These are phyloP conservation scores for Drechslera avenae DNA, from an alignment of 2,329 filamentous ascomycete species.

Conservation along the genomic window DNA sequence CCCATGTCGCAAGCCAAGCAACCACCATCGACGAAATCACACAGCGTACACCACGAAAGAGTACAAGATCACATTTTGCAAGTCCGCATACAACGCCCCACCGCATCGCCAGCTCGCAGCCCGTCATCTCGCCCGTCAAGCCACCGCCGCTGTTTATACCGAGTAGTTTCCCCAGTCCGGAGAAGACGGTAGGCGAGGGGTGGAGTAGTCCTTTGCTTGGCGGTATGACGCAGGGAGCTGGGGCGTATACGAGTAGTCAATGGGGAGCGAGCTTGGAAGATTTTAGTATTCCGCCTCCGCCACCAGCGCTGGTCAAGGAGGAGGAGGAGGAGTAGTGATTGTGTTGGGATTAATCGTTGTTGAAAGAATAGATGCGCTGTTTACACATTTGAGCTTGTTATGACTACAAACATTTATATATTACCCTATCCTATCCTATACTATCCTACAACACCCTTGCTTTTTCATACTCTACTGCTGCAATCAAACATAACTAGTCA, in stretches of 20 bases:
- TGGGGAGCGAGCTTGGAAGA: conserved; percentile 32
- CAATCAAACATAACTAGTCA: too few species aligned
- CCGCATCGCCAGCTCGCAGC: conserved; percentile 25
- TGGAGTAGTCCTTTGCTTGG: conserved; percentile 37
- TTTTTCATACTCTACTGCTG: too few species aligned
- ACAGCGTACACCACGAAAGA: conserved; percentile 28
- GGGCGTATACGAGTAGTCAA: conserved; percentile 18
- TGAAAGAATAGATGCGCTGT: too few species aligned
- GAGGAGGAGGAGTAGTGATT: conserved; percentile 13
- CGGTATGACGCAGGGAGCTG: conserved; percentile 14
- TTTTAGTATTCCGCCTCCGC: conserved; percentile 42
- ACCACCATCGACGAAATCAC: conserved; percentile 41
- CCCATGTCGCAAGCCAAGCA: conserved; percentile 35
- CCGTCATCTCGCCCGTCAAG: conserved; percentile 27
- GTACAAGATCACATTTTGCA: conserved; percentile 10
- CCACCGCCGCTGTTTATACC: conserved; percentile 43
- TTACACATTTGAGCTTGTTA: too few species aligned
- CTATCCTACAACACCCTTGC: too few species aligned
- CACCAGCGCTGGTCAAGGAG: conserved; percentile 17
- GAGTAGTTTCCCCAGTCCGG: conserved; percentile 41
- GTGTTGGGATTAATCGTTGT: too few species aligned
- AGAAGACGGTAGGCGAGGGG: conserved; percentile 20
- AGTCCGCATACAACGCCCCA: conserved; percentile 34
- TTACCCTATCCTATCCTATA: too few species aligned
- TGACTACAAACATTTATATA: too few species aligned